These are phyloP conservation scores for Theobroma cacao DNA, from an alignment of 345 rosid genomes.

Conservation along the genomic window DNA sequence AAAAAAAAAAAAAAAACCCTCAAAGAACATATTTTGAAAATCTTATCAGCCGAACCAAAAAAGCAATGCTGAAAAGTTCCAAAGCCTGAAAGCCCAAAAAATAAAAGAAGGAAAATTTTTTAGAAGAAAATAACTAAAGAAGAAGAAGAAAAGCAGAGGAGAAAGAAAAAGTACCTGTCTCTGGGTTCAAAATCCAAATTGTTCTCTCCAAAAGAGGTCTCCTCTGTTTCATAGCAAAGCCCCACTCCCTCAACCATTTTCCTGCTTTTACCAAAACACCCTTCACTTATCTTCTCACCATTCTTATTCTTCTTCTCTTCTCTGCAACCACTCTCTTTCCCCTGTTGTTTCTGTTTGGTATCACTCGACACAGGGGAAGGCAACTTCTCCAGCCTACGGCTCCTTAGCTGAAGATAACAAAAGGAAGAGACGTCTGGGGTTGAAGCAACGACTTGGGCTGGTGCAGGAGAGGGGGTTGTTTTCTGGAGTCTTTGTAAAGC, in stretches of 20 bases:
- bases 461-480: background rate
- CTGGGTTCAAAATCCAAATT: constrained; percentile 9
- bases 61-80: constrained; percentile 1
- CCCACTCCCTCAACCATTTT: background rate
- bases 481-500: constrained; percentile 32
- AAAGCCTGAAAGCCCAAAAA: background rate
- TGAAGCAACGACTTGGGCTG: background rate
- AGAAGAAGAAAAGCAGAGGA: background rate
- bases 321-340: background rate
- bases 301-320: background rate
- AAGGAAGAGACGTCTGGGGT: background rate
- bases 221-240: background rate
- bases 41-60: background rate
- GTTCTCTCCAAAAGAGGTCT: constrained; percentile 8
- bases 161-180: background rate
- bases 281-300: background rate
- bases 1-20: background rate
- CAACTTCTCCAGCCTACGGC: constrained; percentile 11
- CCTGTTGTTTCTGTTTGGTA: background rate
- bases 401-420: constrained; percentile 12
- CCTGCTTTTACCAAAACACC: constrained; percentile 1
- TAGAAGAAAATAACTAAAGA: background rate
- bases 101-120: background rate
- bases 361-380: background rate
- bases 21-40: background rate